Conservation (phyloP, 2,329 filamentous ascomycete genomes). For the Alternaria conjuncta region DNA sequence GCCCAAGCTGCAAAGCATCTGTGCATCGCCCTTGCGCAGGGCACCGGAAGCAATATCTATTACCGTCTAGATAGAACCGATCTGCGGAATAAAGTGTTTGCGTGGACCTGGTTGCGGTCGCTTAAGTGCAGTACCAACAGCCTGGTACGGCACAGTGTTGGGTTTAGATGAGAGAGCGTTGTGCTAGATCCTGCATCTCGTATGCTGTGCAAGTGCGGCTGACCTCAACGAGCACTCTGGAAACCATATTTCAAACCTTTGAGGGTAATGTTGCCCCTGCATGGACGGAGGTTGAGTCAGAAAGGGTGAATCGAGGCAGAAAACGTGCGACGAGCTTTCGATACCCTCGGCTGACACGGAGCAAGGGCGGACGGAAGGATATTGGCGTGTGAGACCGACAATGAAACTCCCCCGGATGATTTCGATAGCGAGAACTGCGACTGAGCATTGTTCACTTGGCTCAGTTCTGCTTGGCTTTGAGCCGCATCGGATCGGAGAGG, state of each 20-base stretch:
- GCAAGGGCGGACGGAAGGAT: constrained; percentile 3
- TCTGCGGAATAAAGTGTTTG: constrained; percentile 27
- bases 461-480: background rate
- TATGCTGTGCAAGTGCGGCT: constrained; percentile 14
- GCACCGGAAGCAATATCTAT: constrained; percentile 7
- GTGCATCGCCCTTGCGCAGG: constrained; percentile 20
- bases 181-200: constrained; percentile 21
- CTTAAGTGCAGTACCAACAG: constrained; percentile 24
- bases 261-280: constrained; percentile 2
- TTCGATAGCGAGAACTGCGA: background rate
- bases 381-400: background rate
- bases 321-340: constrained; percentile 7
- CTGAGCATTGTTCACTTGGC: background rate
- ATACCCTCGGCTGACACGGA: background rate
- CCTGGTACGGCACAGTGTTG: constrained; percentile 24
- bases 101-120: constrained; percentile 14
- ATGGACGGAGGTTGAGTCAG: constrained; percentile 3
- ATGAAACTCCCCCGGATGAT: background rate
- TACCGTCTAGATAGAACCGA: constrained; percentile 18
- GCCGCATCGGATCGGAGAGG: constrained; percentile 13
- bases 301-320: background rate
- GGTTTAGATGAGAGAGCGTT: constrained; percentile 25
- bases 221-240: constrained; percentile 15
- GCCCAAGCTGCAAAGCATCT: constrained; percentile 18
- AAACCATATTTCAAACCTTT: constrained; percentile 1